These are phyloP conservation scores for Bryum argenteum DNA, from an alignment of 225 moss, liverwort and hornwort species.

Conservation along the genomic window DNA sequence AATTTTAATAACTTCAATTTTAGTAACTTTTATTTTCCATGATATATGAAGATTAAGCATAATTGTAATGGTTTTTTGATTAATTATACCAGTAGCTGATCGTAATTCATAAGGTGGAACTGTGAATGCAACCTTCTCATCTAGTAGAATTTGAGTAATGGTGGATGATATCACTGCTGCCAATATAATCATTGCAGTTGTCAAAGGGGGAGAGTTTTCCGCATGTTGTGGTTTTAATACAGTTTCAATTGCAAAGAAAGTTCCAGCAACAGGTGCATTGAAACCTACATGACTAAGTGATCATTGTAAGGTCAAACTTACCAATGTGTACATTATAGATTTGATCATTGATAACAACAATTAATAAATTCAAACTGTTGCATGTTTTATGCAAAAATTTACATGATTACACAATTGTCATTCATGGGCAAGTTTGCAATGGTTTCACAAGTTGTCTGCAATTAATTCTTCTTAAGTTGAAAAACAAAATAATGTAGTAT, in stretches of 20 bases:
- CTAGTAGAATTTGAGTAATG: constrained; percentile 73
- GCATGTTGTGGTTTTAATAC: constrained; percentile 90
- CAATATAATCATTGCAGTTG: constrained; percentile 95
- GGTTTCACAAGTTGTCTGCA: too few species aligned
- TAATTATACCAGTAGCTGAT: constrained; percentile 73
- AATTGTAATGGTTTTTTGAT: neutral
- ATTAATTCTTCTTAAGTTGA: too few species aligned
- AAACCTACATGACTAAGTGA: constrained; percentile 60
- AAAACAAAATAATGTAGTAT: accelerated
- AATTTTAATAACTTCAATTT: too few species aligned
- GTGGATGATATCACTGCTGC: constrained; percentile 97
- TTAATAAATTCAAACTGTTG: too few species aligned
- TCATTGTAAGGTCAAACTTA: neutral
- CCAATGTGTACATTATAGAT: too few species aligned
- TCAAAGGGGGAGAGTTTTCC: constrained; percentile 96
- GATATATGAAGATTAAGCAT: neutral
- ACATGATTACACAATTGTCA: too few species aligned
- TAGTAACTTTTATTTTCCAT: too few species aligned
- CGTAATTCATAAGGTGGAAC: constrained; percentile 91
- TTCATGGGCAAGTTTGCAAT: too few species aligned
- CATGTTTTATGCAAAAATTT: too few species aligned
- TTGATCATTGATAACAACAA: too few species aligned
- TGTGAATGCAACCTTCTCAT: constrained; percentile 79
- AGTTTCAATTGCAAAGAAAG: constrained; percentile 97
- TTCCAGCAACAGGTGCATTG: constrained; percentile 94